phyloP scores from a whole-genome alignment of 495 filamentous ascomycete genomes.

The Chaetomium cochliodes region DNA sequence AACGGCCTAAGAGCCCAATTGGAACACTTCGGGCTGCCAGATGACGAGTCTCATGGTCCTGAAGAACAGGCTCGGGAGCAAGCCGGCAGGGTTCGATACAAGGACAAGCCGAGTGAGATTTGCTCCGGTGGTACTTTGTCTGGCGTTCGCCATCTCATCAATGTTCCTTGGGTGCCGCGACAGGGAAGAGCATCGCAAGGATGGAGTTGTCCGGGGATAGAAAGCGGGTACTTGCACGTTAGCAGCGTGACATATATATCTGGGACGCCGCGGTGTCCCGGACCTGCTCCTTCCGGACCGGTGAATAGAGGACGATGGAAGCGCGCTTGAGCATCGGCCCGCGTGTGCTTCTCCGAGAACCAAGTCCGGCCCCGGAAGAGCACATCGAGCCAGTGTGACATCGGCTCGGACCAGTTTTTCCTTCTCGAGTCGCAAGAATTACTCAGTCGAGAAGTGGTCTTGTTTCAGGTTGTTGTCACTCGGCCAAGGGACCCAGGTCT shows the following conservation, averaged over 20 bases:
- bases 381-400: conserved; percentile 24
- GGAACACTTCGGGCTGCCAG: neutral
- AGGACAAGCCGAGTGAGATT: neutral
- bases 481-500: conserved; percentile 19
- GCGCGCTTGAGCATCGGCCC: neutral
- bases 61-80: neutral
- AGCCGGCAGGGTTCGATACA: neutral
- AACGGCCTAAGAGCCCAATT: neutral
- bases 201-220: neutral
- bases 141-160: neutral
- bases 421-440: conserved; percentile 17
- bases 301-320: neutral
- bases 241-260: neutral
- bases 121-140: neutral
- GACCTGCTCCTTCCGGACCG: conserved; percentile 1
- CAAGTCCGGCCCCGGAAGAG: conserved; percentile 16
- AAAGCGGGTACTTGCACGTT: conserved; percentile 5
- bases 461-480: conserved; percentile 27
- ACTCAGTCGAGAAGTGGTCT: conserved; percentile 18
- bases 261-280: neutral
- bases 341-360: neutral
- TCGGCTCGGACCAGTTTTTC: conserved; percentile 23
- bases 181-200: neutral
- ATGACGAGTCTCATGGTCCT: neutral
- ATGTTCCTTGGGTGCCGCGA: neutral